Conservation (phyloP, 495 filamentous ascomycete genomes). For the Penicillium coprophilum region DNA sequence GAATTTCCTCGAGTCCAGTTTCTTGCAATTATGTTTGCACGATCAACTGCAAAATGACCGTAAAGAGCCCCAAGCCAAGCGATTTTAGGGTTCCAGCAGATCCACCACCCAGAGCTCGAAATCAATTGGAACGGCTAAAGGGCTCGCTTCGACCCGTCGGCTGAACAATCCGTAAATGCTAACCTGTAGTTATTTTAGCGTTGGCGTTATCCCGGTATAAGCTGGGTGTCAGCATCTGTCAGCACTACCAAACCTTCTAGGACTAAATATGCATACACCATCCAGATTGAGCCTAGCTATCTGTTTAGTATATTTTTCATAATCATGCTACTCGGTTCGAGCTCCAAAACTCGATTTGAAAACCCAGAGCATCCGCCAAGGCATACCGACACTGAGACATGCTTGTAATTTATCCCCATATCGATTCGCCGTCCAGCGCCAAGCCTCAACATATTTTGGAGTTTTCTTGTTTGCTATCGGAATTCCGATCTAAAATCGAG, state of each 20-base stretch:
- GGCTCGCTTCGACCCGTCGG: neutral
- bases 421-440: neutral
- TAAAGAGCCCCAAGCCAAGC: neutral
- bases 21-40: no score
- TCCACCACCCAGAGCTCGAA: neutral
- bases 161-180: neutral
- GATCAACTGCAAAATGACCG: neutral
- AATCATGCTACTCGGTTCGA: neutral
- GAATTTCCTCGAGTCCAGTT: no score
- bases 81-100: neutral
- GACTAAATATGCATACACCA: neutral
- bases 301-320: neutral
- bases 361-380: neutral
- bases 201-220: conserved; percentile 1
- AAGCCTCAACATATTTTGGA: neutral
- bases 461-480: neutral
- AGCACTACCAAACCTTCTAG: neutral
- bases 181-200: neutral
- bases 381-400: neutral
- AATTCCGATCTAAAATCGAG: neutral
- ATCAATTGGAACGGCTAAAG: neutral
- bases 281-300: neutral
- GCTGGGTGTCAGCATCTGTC: conserved; percentile 9
- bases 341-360: neutral
- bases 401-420: neutral